Base-by-base conservation (phyloP, 1,139 yeast genomes). In the Blastobotrys persicus region DNA sequence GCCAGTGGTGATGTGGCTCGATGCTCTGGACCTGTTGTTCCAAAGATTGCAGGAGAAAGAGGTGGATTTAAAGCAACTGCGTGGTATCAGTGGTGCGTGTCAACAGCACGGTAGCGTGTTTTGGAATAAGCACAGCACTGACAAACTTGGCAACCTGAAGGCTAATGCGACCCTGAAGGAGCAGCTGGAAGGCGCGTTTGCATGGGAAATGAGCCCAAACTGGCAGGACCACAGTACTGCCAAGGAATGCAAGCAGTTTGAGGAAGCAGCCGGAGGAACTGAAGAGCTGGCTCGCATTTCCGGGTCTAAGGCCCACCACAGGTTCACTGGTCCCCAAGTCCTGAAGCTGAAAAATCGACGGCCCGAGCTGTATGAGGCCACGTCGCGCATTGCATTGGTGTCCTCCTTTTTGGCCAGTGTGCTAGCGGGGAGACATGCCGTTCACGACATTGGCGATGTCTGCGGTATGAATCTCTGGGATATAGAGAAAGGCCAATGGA, bases 171-270 rank as follows among this genome's bases (percentile, higher is more conserved):
- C 53, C 2, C 50, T 63, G 14, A 52, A 48, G n/a, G 50, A 51
- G 6, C 59, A 57, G 18, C 49, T 64, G 26, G 48, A 33, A 7
- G 40, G 57, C 1, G 82, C 84, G 0, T 81, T 88, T 55, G 73
- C 94, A 1, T 76, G 82, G 61, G 74, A 76, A 4, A 73, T 74
- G 49, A 84, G 95, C 7, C 96, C 96, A 11, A 89, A 89, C 61
- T 89, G 97, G 97, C 97, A 89, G 66, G 97, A 89, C 64, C 95
- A 88, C 61, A 85, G 94, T 20, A 89, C 97, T 0, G 84, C 80
- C 6, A 67, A 73, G 20, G 95, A 89, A 64, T 75, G 88, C 49
- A 62, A 72, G 28, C 75, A 68, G 31, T 83, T 88, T 59, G 95
- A 88, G 62, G 66, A 66, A 0, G 73, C 74, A 1, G 78, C 77